Evolutionary conservation across 164 flowering plant species (phyloP).

Genomic region (Paratinospora sagittata): DNA sequence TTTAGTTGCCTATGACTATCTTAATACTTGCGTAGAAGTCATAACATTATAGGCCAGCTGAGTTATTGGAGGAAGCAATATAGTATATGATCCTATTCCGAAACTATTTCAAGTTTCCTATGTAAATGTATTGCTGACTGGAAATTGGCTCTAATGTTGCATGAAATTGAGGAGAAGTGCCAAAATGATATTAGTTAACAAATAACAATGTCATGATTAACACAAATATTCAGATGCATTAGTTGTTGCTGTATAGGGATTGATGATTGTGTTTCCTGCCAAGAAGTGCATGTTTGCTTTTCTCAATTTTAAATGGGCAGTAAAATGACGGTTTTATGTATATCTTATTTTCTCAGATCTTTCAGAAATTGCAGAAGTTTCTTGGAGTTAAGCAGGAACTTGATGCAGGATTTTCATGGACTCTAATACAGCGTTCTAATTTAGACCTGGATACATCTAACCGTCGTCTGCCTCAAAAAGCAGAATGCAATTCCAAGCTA

Average conservation of each 20-base stretch:
- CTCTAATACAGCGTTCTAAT: slow-evolving; percentile 61
- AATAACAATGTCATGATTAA: not conserved
- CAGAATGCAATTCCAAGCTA: slow-evolving; percentile 87
- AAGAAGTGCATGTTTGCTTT: not conserved
- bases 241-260: not conserved
- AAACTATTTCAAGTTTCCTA: not conserved
- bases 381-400: slow-evolving; percentile 81
- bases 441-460: slow-evolving; percentile 34
- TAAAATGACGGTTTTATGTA: not conserved
- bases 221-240: not conserved
- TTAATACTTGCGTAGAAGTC: not conserved
- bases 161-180: not conserved
- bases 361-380: slow-evolving; percentile 54
- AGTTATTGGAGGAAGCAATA: not conserved
- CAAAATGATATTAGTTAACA: not conserved
- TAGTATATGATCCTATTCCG: not conserved
- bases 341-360: slow-evolving; percentile 45
- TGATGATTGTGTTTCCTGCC: not conserved
- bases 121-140: not conserved
- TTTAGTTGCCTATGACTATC: not conserved
- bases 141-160: not conserved
- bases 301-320: not conserved
- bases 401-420: slow-evolving; percentile 89
- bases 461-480: slow-evolving; percentile 42
- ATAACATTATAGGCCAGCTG: not conserved